These are phyloP conservation scores for Rhizopogon vinicolor DNA, from an alignment of 768 basidiomycete species.

Conservation along the genomic window DNA sequence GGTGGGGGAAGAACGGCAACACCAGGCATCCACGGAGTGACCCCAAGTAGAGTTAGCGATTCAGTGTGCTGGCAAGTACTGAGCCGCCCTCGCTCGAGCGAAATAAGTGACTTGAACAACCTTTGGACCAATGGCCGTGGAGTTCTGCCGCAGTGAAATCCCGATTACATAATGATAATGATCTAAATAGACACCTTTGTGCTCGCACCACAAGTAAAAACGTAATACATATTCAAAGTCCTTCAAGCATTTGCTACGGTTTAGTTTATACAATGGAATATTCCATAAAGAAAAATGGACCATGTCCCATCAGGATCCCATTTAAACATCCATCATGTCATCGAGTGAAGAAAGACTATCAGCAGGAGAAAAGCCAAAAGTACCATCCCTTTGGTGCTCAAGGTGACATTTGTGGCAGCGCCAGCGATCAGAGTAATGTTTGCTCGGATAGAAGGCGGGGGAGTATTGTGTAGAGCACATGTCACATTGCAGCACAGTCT, in stretches of 20 bases:
- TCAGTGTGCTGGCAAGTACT: conserved; percentile 1
- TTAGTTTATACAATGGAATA: background rate
- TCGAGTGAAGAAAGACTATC: background rate
- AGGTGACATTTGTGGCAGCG: conserved; percentile 45
- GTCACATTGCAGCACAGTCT: conserved; percentile 42
- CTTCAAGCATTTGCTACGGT: background rate
- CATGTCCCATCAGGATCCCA: background rate
- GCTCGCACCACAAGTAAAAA: no score
- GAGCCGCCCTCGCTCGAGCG: background rate
- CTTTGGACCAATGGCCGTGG: background rate
- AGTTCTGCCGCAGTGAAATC: no score
- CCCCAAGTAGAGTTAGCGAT: background rate
- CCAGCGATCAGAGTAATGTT: conserved; percentile 19
- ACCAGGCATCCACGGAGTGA: conserved; percentile 33
- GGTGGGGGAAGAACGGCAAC: conserved; percentile 37
- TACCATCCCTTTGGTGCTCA: background rate
- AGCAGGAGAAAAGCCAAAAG: background rate
- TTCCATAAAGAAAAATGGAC: background rate
- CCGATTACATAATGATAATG: background rate
- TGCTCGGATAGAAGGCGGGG: conserved; percentile 63
- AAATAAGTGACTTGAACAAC: conserved; percentile 9
- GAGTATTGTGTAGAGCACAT: conserved; percentile 67
- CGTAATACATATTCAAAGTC: no score
- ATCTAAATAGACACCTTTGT: no score
- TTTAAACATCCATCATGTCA: background rate